A percentile compares a stretch with the other conserved stretches of the same genome.
Evolutionary conservation across 2,329 filamentous ascomycete genomes (phyloP).

Genomic region (Rosellinia necatrix): DNA sequence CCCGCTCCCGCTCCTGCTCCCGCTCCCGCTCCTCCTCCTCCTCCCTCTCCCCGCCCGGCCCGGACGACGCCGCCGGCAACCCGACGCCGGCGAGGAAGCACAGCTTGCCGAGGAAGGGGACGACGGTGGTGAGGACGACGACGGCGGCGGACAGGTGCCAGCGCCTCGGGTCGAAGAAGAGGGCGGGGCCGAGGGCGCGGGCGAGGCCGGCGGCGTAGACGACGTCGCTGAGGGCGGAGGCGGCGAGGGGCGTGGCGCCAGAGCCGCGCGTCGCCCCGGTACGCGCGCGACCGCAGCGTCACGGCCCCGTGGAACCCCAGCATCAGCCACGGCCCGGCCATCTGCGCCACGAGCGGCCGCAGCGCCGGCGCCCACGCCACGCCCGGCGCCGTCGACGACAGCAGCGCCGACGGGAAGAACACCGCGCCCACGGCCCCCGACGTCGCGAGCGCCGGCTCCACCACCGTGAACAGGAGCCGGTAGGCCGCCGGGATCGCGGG

Average conservation of each 20-base stretch:
- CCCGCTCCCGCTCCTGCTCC: not conserved
- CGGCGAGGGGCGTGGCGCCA: slow-evolving; percentile 31
- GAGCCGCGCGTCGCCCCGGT: slow-evolving; percentile 17
- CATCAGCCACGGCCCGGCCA: slow-evolving; percentile 32
- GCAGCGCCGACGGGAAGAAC: slow-evolving; percentile 19
- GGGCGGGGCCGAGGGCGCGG: slow-evolving; percentile 25
- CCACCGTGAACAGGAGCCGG: slow-evolving; percentile 28
- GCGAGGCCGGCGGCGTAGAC: slow-evolving; percentile 28
- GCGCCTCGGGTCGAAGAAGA: slow-evolving; percentile 26
- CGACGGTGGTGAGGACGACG: slow-evolving; percentile 25
- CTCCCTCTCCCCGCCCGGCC: no score
- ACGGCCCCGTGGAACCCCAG: slow-evolving; percentile 31
- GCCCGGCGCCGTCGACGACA: slow-evolving; percentile 20
- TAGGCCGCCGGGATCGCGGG: slow-evolving; percentile 27
- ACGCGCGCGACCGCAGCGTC: slow-evolving; percentile 19
- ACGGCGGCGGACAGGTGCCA: slow-evolving; percentile 22
- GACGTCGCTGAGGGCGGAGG: slow-evolving; percentile 30
- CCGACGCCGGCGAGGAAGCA: slow-evolving; percentile 29
- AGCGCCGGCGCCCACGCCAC: slow-evolving; percentile 26
- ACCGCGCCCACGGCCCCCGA: slow-evolving; percentile 27
- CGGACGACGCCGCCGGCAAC: no score
- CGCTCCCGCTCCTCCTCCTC: slow-evolving; percentile 14
- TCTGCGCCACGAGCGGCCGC: slow-evolving; percentile 29
- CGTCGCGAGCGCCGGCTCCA: slow-evolving; percentile 30
- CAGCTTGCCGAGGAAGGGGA: slow-evolving; percentile 30